A percentile compares a stretch with the other conserved stretches of the same genome.
These are phyloP conservation scores for Tubosaeta brunneosetosa DNA, from an alignment of 768 basidiomycete genomes.

Conservation along the genomic window DNA sequence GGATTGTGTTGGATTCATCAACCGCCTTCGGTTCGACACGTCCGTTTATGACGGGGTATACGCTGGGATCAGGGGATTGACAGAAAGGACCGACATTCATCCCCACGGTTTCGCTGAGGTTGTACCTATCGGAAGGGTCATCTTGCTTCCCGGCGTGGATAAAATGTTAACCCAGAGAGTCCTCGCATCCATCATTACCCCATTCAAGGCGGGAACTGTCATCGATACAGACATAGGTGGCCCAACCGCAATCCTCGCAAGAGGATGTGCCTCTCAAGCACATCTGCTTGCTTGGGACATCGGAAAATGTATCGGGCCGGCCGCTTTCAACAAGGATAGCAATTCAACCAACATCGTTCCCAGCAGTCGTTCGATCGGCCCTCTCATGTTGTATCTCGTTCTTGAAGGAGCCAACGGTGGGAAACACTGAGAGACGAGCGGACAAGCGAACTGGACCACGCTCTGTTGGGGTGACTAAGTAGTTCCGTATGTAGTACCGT, in stretches of 20 bases:
- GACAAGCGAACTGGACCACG: too few species aligned
- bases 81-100: conserved; percentile 50
- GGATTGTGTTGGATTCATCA: conserved; percentile 76
- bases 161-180: conserved; percentile 53
- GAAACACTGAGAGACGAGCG: too few species aligned
- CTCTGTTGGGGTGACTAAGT: too few species aligned
- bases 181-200: conserved; percentile 55
- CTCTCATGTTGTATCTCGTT: conserved; percentile 51
- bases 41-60: conserved; percentile 57
- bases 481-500: too few species aligned
- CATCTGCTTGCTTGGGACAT: conserved; percentile 52
- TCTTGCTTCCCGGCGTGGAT: conserved; percentile 71
- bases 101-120: conserved; percentile 70
- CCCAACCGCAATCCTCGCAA: conserved; percentile 70
- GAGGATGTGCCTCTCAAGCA: conserved; percentile 76
- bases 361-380: conserved; percentile 56
- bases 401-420: conserved; percentile 70
- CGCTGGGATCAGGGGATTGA: conserved; percentile 47
- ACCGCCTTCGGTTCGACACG: conserved; percentile 53
- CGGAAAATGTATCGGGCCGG: conserved; percentile 46
- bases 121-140: conserved; percentile 73
- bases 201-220: conserved; percentile 62
- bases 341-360: conserved; percentile 44
- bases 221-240: conserved; percentile 71
- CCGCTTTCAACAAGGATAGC: conserved; percentile 44